Evolutionary conservation across 2,329 filamentous ascomycete species (phyloP), one percentile per base, ranked within the genome.

Genomic region (Fusarium cyanostomum): DNA sequence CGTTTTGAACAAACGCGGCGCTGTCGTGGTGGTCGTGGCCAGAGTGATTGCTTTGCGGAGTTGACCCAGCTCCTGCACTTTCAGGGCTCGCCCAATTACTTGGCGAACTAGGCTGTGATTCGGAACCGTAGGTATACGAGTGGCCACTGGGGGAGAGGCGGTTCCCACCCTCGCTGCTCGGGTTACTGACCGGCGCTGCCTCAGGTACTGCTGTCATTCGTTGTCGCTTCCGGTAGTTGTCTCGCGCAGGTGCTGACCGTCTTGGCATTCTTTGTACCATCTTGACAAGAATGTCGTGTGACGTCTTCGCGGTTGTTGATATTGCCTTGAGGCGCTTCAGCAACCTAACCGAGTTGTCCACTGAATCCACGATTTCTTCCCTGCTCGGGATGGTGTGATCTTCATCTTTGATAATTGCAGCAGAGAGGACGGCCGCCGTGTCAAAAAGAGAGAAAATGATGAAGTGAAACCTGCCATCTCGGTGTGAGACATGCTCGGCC

Each of bases 381-480:
- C 78, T 76, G 30, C 73, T 76, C 1, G 76, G 75, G 4, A 82
- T 74, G 6, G 70, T 74, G 13, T 69, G 57, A 9, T 77, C 72
- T 8, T 68, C 64, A 34, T 84, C 82, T 59, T 84, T 82, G 8
- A 83, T 77, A 7, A 85, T 70, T 0, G 81, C 80, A 0, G 82
- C 83, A 52, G 79, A 83, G 3, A 84, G 70, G 28, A 82, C 74
- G 1, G 82, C 79, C 0, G 81, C 78, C 0, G 81, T 82, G 54
- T 85, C 81, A 52, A 85, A 84, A 24, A 84, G 76, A 5, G 78
- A 75, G 49, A 84, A 85, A 0, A 82, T 79, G 13, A 82, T 80
- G 48, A 84, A 78, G 56, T 84, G 81, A 30, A 83, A 81, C 21
- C 82, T 80, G 3, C 79, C 78, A 30, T 83, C 80, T 26, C 79